Conservation (phyloP, 140 eudicot species). For the Flaveria floridana region DNA sequence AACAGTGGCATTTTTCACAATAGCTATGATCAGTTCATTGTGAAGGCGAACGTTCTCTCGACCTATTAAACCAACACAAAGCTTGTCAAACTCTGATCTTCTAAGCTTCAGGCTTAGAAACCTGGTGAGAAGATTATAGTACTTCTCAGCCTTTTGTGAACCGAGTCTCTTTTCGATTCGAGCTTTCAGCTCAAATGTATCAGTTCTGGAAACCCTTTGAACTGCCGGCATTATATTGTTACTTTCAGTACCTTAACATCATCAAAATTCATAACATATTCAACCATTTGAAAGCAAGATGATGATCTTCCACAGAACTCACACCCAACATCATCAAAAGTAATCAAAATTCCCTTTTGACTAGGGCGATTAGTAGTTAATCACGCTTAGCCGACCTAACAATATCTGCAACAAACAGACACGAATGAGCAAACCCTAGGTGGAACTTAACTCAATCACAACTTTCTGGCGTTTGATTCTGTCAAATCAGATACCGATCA, state of each 20-base stretch:
- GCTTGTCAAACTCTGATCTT: conserved; percentile 58
- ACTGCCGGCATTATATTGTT: conserved; percentile 51
- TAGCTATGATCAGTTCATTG: conserved; percentile 55
- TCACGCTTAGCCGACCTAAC: neutral
- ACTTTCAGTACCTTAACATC: conserved; percentile 33
- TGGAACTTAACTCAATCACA: conserved; percentile 14
- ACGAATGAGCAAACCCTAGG: conserved; percentile 23
- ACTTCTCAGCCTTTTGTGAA: conserved; percentile 45
- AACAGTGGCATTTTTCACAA: conserved; percentile 48
- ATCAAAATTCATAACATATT: conserved; percentile 17
- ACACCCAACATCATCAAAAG: conserved; percentile 12
- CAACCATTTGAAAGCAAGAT: conserved; percentile 1
- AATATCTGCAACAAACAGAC: conserved; percentile 28
- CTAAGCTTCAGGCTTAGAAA: conserved; percentile 44
- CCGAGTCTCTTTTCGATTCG: conserved; percentile 55
- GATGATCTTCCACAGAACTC: conserved; percentile 10
- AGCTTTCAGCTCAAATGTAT: conserved; percentile 47
- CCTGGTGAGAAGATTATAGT: conserved; percentile 50
- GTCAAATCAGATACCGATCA: conserved; percentile 16
- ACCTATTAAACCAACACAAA: conserved; percentile 55
- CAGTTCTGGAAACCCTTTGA: conserved; percentile 51
- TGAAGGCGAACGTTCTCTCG: conserved; percentile 59
- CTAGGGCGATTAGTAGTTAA: conserved; percentile 22
- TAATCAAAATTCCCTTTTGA: conserved; percentile 15
- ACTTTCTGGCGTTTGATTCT: neutral